Conservation (phyloP, 768 basidiomycete genomes). For the Collybia sp. region DNA sequence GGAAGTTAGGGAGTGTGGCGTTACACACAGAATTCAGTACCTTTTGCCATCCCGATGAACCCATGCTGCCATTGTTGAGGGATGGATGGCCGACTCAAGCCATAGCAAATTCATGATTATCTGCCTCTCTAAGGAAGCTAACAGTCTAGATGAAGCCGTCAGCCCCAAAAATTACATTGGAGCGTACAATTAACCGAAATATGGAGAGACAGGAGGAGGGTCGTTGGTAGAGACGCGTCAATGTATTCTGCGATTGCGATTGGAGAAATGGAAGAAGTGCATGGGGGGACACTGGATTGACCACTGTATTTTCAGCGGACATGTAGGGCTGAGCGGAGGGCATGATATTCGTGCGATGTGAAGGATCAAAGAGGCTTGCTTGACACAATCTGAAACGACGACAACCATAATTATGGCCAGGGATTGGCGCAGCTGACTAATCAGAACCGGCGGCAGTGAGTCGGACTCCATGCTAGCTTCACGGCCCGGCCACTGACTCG, state of each 20-base stretch:
- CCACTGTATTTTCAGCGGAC: constrained; percentile 16
- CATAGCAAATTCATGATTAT: constrained; percentile 85
- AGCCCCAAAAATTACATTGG: constrained; percentile 14
- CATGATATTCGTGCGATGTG: constrained; percentile 16
- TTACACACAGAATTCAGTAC: constrained; percentile 32
- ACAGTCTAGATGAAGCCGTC: constrained; percentile 41
- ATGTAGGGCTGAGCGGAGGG: constrained; percentile 20
- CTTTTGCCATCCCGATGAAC: constrained; percentile 68
- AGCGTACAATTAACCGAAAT: constrained; percentile 57
- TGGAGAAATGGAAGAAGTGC: constrained; percentile 23
- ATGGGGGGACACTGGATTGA: background rate
- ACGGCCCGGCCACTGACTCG: no score
- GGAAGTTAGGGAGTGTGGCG: constrained; percentile 9
- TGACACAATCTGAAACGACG: constrained; percentile 3
- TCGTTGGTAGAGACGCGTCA: constrained; percentile 76
- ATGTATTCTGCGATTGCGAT: constrained; percentile 70
- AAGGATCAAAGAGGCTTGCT: background rate
- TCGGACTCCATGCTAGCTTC: background rate
- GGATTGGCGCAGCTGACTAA: background rate
- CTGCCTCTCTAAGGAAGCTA: constrained; percentile 78
- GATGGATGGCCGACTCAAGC: constrained; percentile 71
- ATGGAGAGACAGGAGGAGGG: constrained; percentile 89
- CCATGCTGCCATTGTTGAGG: constrained; percentile 72
- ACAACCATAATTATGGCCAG: background rate
- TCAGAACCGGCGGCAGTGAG: background rate